Percentiles rank a stretch among this genome's conserved stretches.
phyloP scores from a whole-genome alignment of 768 basidiomycete species.

The Tephrocybe rancida region DNA sequence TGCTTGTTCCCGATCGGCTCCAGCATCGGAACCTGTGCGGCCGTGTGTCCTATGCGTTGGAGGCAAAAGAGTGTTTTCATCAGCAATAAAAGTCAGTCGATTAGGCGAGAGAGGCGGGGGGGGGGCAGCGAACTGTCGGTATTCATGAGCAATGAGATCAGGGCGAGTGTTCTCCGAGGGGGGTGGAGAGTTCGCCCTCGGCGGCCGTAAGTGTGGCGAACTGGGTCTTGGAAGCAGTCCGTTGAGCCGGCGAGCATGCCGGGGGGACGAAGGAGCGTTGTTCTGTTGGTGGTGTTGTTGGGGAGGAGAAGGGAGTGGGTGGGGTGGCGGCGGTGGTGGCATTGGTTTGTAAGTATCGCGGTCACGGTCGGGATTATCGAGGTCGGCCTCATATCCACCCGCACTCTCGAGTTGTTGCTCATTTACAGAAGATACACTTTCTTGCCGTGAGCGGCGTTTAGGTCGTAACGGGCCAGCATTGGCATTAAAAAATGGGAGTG shows the following conservation, averaged over 20 bases:
- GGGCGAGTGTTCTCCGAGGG: constrained; percentile 21
- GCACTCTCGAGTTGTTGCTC: constrained; percentile 56
- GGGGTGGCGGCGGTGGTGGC: constrained; percentile 40
- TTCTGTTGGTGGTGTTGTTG: constrained; percentile 21
- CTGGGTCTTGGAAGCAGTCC: constrained; percentile 32
- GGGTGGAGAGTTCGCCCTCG: constrained; percentile 36
- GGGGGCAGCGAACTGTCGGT: constrained; percentile 23
- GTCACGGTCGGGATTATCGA: constrained; percentile 61
- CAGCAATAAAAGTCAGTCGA: constrained; percentile 38
- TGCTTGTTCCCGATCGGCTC: constrained; percentile 47
- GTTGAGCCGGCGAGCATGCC: constrained; percentile 38
- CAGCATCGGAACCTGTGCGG: constrained; percentile 55
- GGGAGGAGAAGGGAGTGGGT: constrained; percentile 26
- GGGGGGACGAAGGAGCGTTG: constrained; percentile 39
- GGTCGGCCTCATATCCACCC: constrained; percentile 75
- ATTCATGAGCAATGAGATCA: constrained; percentile 5
- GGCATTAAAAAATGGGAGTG: constrained; percentile 40
- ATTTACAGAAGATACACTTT: constrained; percentile 72
- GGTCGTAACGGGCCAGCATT: constrained; percentile 50
- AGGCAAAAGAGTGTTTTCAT: constrained; percentile 38
- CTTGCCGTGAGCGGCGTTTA: constrained; percentile 57
- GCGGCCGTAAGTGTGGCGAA: constrained; percentile 34
- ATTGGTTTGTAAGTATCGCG: constrained; percentile 44
- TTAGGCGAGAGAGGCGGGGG: constrained; percentile 51
- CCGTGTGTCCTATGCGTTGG: constrained; percentile 36